phyloP scores from a whole-genome alignment of 495 filamentous ascomycete species.

The Xylaria intraflava region DNA sequence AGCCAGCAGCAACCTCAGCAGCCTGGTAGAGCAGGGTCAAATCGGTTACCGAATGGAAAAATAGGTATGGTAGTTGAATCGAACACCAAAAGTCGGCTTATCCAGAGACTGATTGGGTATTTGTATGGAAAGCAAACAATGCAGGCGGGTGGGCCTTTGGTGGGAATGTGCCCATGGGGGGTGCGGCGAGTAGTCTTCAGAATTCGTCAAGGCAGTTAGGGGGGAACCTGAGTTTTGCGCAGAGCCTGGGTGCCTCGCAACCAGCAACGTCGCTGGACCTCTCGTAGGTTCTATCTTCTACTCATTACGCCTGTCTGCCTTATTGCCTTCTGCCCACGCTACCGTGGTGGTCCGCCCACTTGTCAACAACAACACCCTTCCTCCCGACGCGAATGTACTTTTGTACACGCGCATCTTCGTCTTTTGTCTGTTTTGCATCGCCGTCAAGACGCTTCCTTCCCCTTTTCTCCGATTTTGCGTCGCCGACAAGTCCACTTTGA shows the following conservation, averaged over 20 bases:
- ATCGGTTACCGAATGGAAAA: conserved; percentile 68
- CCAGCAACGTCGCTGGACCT: conserved; percentile 67
- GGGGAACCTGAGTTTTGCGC: conserved; percentile 71
- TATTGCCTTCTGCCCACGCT: not conserved
- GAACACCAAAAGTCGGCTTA: conserved; percentile 7
- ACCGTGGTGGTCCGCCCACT: not conserved
- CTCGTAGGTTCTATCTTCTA: conserved; percentile 56
- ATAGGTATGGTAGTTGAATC: conserved; percentile 47
- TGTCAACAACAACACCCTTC: not conserved
- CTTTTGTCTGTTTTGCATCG: not conserved
- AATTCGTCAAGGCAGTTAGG: conserved; percentile 46
- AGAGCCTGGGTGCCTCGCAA: conserved; percentile 72
- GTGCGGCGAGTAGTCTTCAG: conserved; percentile 40
- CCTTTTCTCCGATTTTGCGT: not conserved
- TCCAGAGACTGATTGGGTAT: conserved; percentile 27
- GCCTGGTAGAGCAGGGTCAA: conserved; percentile 58
- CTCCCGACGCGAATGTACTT: not conserved
- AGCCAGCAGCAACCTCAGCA: conserved; percentile 55
- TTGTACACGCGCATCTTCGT: not conserved
- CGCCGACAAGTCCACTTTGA: too few species aligned
- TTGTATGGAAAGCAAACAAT: conserved; percentile 47
- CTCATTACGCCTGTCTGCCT: not conserved
- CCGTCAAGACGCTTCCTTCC: not conserved
- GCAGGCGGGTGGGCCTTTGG: conserved; percentile 71
- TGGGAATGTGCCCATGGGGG: conserved; percentile 58